These are phyloP conservation scores for Ajuga reptans DNA, from an alignment of 305 asterid species.

Conservation along the genomic window DNA sequence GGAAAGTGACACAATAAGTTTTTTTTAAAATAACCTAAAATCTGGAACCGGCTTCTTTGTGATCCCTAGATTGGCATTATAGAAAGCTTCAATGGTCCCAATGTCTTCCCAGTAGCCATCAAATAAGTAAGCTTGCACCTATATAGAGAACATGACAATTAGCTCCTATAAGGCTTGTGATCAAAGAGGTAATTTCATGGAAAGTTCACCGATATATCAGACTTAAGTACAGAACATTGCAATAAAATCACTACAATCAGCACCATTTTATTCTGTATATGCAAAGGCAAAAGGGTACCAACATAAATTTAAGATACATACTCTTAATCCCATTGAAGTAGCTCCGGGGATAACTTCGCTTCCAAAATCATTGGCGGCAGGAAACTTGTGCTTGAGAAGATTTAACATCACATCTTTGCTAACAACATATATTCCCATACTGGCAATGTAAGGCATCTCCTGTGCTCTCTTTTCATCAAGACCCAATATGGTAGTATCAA, in stretches of 20 bases:
- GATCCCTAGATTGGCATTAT: conserved; percentile 87
- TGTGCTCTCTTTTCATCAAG: conserved; percentile 82
- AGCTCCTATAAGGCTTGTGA: conserved; percentile 1
- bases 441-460: conserved; percentile 89
- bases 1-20: no score
- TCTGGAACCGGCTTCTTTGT: conserved; percentile 93
- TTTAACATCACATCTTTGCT: conserved; percentile 79
- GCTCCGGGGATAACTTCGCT: conserved; percentile 96
- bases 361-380: conserved; percentile 92
- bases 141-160: conserved; percentile 11
- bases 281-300: background rate
- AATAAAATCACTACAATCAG: background rate
- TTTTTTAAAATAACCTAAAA: conserved; percentile 45
- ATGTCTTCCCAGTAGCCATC: conserved; percentile 99
- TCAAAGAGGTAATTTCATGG: background rate
- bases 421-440: conserved; percentile 92
- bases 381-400: conserved; percentile 64
- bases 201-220: conserved; percentile 2
- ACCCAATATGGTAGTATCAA: conserved; percentile 84
- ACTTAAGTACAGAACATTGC: conserved; percentile 3
- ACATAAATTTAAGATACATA: conserved; percentile 27
- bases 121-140: conserved; percentile 92
- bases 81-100: conserved; percentile 96
- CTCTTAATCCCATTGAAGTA: conserved; percentile 68
- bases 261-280: background rate